Conservation (phyloP, 1,284 basidiomycete species). For the Ganoderma resinaceum region DNA sequence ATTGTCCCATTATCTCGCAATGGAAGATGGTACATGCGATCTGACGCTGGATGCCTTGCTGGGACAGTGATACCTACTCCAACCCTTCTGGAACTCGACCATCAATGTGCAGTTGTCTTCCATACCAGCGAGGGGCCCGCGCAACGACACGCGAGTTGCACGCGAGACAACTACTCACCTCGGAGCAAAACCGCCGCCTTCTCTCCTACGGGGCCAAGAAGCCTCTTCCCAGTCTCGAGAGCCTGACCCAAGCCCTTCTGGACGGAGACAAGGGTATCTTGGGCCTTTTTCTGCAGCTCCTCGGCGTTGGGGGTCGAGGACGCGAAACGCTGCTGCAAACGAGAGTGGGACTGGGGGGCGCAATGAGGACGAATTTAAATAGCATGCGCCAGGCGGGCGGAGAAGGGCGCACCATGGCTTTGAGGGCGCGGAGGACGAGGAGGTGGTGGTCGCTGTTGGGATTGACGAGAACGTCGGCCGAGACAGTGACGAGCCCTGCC, state of each 20-base stretch:
- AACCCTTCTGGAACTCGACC: no score
- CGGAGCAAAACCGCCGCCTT: slow-evolving; percentile 68
- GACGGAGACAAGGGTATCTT: slow-evolving; percentile 65
- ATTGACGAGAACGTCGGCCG: slow-evolving; percentile 31
- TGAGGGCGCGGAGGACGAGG: slow-evolving; percentile 29
- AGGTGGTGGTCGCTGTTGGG: slow-evolving; percentile 33
- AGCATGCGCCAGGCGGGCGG: slow-evolving; percentile 39
- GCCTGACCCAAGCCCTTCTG: slow-evolving; percentile 64
- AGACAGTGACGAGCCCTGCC: slow-evolving; percentile 30
- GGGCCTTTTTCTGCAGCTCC: slow-evolving; percentile 69
- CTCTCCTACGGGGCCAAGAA: slow-evolving; percentile 66
- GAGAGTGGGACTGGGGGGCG: slow-evolving; percentile 30
- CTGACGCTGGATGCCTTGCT: no score
- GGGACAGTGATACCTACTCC: no score
- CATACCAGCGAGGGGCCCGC: no score
- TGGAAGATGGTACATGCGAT: no score
- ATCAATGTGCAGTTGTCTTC: no score
- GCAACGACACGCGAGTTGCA: no score
- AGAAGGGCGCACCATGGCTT: slow-evolving; percentile 38
- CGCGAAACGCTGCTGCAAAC: slow-evolving; percentile 36
- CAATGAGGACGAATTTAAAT: slow-evolving; percentile 38
- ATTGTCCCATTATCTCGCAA: no score
- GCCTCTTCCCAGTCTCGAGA: slow-evolving; percentile 58
- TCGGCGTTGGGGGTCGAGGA: slow-evolving; percentile 42
- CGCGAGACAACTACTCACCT: slow-evolving; percentile 52